Conservation (phyloP, 2,329 filamentous ascomycete genomes). For the Stagonosporopsis vannaccii region DNA sequence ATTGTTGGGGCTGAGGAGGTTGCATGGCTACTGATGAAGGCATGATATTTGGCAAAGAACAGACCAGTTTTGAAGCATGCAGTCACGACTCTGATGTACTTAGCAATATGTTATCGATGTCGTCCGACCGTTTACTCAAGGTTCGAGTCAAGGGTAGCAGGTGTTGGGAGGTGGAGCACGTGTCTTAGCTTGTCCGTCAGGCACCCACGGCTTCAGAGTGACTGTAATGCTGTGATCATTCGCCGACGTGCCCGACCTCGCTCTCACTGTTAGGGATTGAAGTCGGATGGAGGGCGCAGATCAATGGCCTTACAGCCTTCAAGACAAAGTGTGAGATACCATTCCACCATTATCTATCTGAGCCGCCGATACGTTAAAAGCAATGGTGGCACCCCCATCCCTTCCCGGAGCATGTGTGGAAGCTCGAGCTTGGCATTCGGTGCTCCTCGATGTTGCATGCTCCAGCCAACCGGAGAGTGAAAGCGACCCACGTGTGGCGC, state of each 20-base stretch:
- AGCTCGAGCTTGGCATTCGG: slow-evolving; percentile 13
- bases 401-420: slow-evolving; percentile 13
- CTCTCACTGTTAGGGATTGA: neutral
- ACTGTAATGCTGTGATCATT: neutral
- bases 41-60: slow-evolving; percentile 1
- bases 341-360: slow-evolving; percentile 6
- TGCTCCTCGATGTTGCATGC: slow-evolving; percentile 7
- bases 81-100: neutral
- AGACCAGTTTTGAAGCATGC: neutral
- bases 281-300: neutral
- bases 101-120: neutral
- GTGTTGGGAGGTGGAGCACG: neutral
- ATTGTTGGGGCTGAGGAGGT: slow-evolving; percentile 26
- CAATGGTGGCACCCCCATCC: slow-evolving; percentile 8
- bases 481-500: slow-evolving; percentile 17
- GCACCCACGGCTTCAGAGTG: neutral
- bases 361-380: slow-evolving; percentile 10
- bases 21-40: slow-evolving; percentile 29
- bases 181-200: slow-evolving; percentile 4
- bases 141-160: neutral
- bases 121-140: neutral
- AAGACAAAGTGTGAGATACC: neutral
- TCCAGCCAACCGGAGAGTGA: slow-evolving; percentile 17
- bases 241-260: neutral
- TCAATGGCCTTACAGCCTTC: neutral